phyloP scores from a whole-genome alignment of 768 basidiomycete genomes.

The Lactarius pseudohatsudake region DNA sequence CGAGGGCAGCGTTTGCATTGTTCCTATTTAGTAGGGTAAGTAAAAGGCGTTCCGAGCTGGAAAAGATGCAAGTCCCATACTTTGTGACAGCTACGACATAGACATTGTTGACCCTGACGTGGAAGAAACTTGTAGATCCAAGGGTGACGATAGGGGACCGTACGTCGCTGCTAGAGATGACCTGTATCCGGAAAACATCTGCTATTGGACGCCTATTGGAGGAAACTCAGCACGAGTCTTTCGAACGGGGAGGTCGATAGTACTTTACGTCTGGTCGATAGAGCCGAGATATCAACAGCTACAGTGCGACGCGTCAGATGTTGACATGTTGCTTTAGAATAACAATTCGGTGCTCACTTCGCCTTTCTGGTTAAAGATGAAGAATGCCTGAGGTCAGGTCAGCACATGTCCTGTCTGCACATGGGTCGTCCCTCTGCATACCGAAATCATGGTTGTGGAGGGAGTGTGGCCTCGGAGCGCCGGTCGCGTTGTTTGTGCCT shows the following conservation, averaged over 20 bases:
- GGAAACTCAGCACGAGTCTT: neutral
- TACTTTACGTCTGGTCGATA: slow-evolving; percentile 98
- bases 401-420: neutral
- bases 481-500: neutral
- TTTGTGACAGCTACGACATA: slow-evolving; percentile 97
- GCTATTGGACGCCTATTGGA: slow-evolving; percentile 83
- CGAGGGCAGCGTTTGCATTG: slow-evolving; percentile 95
- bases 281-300: slow-evolving; percentile 95
- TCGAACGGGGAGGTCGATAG: slow-evolving; percentile 4
- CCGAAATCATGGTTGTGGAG: slow-evolving; percentile 25
- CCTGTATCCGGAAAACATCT: slow-evolving; percentile 98
- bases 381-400: slow-evolving; percentile 74
- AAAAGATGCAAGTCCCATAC: slow-evolving; percentile 44
- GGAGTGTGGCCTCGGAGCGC: neutral
- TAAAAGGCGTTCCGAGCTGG: neutral
- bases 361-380: slow-evolving; percentile 99
- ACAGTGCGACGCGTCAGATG: slow-evolving; percentile 19
- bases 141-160: slow-evolving; percentile 96
- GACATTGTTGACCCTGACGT: slow-evolving; percentile 92
- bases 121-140: slow-evolving; percentile 98
- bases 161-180: slow-evolving; percentile 96
- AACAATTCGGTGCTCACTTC: slow-evolving; percentile 55
- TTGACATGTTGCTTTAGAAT: neutral
- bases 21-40: slow-evolving; percentile 49
- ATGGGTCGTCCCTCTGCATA: neutral